phyloP scores from a whole-genome alignment of 306 rosid genomes.

The Cicer arietinum region DNA sequence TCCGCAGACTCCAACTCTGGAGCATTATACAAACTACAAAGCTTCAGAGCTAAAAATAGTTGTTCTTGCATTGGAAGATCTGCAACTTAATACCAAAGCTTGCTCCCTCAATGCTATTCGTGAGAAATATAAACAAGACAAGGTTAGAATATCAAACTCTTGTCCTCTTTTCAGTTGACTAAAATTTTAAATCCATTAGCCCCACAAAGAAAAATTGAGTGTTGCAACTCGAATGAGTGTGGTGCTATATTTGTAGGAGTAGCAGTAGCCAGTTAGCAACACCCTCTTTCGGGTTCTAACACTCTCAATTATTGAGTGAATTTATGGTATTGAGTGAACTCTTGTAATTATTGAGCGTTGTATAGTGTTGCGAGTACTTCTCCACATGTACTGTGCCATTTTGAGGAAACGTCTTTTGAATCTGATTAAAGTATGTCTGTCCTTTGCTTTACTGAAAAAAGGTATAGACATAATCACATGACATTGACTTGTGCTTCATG shows the following conservation, averaged over 20 bases:
- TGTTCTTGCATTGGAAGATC: conserved; percentile 71
- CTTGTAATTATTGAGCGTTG: neutral
- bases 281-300: neutral
- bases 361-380: neutral
- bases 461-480: conserved; percentile 20
- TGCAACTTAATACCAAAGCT: conserved; percentile 69
- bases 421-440: neutral
- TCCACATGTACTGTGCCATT: neutral
- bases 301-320: neutral
- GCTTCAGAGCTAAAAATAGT: conserved; percentile 65
- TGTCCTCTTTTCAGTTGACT: neutral
- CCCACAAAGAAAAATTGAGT: neutral
- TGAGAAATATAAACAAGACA: conserved; percentile 75
- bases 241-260: too few relatives aligned
- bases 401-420: neutral
- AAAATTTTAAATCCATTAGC: neutral
- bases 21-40: conserved; percentile 78
- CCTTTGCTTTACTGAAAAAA: conserved; percentile 28
- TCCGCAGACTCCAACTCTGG: conserved; percentile 76
- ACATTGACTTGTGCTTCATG: conserved; percentile 37
- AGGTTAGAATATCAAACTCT: conserved; percentile 54
- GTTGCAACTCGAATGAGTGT: too few relatives aligned
- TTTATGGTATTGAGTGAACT: neutral
- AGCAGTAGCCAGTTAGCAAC: too few relatives aligned
- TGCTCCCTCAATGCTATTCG: conserved; percentile 69